Percentiles rank a stretch among this genome's conserved stretches.
Conservation (phyloP, 1,284 basidiomycete species). For the Xerocomus amazonicus region DNA sequence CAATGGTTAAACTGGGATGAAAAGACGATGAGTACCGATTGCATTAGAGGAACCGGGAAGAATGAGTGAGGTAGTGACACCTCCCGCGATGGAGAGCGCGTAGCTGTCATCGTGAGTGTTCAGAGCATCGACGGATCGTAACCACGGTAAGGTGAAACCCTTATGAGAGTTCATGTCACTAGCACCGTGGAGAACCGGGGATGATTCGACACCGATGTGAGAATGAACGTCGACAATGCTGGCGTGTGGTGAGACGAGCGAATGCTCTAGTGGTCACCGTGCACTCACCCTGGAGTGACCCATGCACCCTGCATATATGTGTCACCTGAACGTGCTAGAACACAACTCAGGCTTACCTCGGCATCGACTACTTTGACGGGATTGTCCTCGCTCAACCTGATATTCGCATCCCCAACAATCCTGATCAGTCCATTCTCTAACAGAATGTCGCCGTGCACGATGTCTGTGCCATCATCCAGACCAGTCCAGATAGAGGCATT, state of each 20-base stretch:
- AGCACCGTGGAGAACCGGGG: conserved; percentile 44
- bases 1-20: not conserved
- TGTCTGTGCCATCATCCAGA: conserved; percentile 52
- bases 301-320: conserved; percentile 35
- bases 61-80: conserved; percentile 68
- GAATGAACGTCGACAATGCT: conserved; percentile 59
- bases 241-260: not conserved
- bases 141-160: conserved; percentile 39
- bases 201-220: conserved; percentile 53
- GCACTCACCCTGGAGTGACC: conserved; percentile 43
- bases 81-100: conserved; percentile 32
- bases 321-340: not conserved
- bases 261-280: not conserved
- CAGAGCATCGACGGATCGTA: conserved; percentile 29
- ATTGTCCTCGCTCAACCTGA: not conserved
- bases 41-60: conserved; percentile 57
- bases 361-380: conserved; percentile 21
- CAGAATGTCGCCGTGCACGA: conserved; percentile 56
- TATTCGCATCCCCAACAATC: conserved; percentile 38
- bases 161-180: conserved; percentile 40
- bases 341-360: conserved; percentile 16
- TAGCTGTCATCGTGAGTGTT: conserved; percentile 33
- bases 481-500: conserved; percentile 87
- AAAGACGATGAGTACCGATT: conserved; percentile 41
- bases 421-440: conserved; percentile 54